phyloP scores from a whole-genome alignment of 345 rosid genomes.

The Syzygium oleosum region DNA sequence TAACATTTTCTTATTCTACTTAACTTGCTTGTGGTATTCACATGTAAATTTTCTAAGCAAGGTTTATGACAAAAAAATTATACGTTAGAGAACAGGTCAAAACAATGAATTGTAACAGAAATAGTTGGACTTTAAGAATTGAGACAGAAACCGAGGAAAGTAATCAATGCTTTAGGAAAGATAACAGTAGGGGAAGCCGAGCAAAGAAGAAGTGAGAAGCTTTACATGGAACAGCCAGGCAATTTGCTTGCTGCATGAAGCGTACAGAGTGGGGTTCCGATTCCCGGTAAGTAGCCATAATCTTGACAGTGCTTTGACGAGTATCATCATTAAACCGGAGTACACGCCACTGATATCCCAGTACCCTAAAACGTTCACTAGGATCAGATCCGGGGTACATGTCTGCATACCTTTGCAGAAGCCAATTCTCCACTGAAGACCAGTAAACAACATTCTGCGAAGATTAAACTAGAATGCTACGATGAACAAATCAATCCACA shows the following conservation, averaged over 20 bases:
- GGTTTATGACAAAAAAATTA: background rate
- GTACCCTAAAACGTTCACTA: slow-evolving; percentile 32
- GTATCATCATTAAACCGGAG: slow-evolving; percentile 76
- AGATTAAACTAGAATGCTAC: background rate
- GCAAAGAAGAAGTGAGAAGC: background rate
- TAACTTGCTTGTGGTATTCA: background rate
- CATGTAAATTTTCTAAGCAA: background rate
- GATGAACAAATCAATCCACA: background rate
- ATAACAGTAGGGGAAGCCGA: background rate
- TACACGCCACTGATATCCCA: slow-evolving; percentile 88
- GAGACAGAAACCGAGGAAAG: background rate
- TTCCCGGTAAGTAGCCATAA: slow-evolving; percentile 59
- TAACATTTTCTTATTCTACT: background rate
- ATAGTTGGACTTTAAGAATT: background rate
- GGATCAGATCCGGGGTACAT: slow-evolving; percentile 17
- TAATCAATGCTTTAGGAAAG: background rate
- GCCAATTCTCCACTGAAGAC: slow-evolving; percentile 75
- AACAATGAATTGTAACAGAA: background rate
- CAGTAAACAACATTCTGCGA: slow-evolving; percentile 51
- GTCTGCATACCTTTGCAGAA: slow-evolving; percentile 47
- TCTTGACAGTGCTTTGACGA: slow-evolving; percentile 82
- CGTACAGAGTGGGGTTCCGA: slow-evolving; percentile 39
- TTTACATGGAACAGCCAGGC: slow-evolving; percentile 86
- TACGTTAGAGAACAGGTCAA: background rate
- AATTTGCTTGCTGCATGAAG: slow-evolving; percentile 76